Evolutionary conservation across 208 protist genomes (phyloP).

Genomic region (Leishmania turanica): DNA sequence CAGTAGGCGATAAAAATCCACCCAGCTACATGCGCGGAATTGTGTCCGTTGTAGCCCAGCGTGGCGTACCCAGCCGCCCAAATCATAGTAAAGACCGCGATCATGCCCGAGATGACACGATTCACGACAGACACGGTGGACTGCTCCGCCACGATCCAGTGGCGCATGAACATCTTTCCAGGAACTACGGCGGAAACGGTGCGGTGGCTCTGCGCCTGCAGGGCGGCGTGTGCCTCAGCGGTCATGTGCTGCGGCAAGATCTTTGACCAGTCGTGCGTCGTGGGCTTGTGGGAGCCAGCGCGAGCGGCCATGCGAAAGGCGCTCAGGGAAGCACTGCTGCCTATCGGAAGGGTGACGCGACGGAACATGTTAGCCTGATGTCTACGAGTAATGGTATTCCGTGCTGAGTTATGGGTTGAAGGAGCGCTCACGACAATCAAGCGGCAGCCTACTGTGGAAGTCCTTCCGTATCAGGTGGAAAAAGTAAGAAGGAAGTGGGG

Average conservation of each 20-base stretch:
- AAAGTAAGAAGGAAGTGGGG: too few species aligned
- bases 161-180: slow-evolving; percentile 93
- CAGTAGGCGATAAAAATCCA: slow-evolving; percentile 89
- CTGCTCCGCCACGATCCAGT: slow-evolving; percentile 91
- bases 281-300: slow-evolving; percentile 63
- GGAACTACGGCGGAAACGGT: slow-evolving; percentile 86
- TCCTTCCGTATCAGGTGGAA: neutral
- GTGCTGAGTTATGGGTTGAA: neutral
- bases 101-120: slow-evolving; percentile 84
- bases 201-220: slow-evolving; percentile 64
- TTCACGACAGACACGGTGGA: slow-evolving; percentile 87
- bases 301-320: slow-evolving; percentile 38
- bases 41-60: slow-evolving; percentile 89
- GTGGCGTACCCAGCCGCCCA: slow-evolving; percentile 85
- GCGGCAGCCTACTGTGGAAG: neutral
- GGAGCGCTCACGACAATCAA: neutral
- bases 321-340: slow-evolving; percentile 22
- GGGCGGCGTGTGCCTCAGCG: slow-evolving; percentile 42
- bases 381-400: neutral
- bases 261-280: slow-evolving; percentile 80
- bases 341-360: slow-evolving; percentile 38
- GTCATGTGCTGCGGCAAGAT: slow-evolving; percentile 59
- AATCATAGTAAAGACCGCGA: slow-evolving; percentile 81
- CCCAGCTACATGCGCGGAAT: slow-evolving; percentile 70
- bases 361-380: slow-evolving; percentile 51